Conservation (phyloP, 2,329 filamentous ascomycete species). For the Macrophomina tecta region DNA sequence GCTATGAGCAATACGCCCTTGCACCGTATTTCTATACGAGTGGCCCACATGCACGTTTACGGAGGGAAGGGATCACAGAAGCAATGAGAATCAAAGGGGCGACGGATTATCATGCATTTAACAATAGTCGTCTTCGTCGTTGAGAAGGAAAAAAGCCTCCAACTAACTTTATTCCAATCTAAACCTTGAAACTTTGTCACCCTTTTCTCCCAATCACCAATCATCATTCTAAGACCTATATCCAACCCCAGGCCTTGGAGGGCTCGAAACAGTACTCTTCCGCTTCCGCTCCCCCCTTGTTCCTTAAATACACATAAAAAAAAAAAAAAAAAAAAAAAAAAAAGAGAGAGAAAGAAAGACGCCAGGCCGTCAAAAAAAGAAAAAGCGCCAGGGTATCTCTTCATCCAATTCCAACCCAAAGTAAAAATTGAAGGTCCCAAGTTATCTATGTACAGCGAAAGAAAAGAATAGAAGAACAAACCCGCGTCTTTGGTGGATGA, state of each 20-base stretch:
- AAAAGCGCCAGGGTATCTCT: conserved; percentile 22
- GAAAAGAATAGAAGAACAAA: not conserved
- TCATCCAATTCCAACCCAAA: not conserved
- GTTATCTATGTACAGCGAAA: conserved; percentile 1
- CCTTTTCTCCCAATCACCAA: not conserved
- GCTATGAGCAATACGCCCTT: no score
- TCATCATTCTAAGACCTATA: not conserved
- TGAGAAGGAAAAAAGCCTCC: no score
- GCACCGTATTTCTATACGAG: no score
- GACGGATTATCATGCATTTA: no score
- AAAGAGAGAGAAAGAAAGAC: not conserved
- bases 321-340: no score
- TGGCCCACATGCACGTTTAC: no score
- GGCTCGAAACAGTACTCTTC: not conserved
- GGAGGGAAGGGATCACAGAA: no score
- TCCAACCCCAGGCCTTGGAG: not conserved
- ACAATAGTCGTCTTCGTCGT: no score
- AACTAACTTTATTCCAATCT: no score
- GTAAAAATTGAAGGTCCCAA: not conserved
- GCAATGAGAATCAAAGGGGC: no score
- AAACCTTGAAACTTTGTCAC: no score
- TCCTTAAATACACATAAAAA: no score
- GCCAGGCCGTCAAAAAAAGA: conserved; percentile 4
- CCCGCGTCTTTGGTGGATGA: not conserved
- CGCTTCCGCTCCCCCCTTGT: not conserved